Base-by-base conservation (phyloP, 768 basidiomycete genomes). In the Cubamyces lactineus region DNA sequence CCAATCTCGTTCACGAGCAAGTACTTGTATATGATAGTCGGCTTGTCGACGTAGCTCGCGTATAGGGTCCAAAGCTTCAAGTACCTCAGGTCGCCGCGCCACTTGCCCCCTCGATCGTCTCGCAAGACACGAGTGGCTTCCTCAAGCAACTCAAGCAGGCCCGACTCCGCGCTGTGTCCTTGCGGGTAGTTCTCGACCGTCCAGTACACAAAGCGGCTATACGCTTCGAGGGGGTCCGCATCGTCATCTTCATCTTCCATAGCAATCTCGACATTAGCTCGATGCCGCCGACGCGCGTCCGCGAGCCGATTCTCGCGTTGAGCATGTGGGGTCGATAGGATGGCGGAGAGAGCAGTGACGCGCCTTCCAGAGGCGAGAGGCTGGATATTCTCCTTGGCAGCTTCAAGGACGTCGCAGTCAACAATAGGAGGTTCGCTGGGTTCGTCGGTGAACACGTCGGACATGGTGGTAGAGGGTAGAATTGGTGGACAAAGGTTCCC, bases 31-130 rank as follows among this genome's bases (percentile, higher is more conserved):
- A 98, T 89, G 73, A 95, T 83, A 16, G 86, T 85, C 43, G 94
- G 89, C 70, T 86, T 86, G 77, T 98, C 96, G 53, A 98, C 93
- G 71, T 92, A 90, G 72, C 87, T 88, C 16, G 96, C 91, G 73
- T 98, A 99, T 49, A 94, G 84, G 53, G 94, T 80, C 97, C 97
- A 99, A 16, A 98, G 78, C 71, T 94, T 94, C 57, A 98, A 82
- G 74, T 98, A 97, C 60, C 91, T 86, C 61, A 92, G 71, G 70
- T 98, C 94, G 57, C 79, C 82, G 68, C 82, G 83, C 85, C 93
- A 98, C 63, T 79, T 79, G 0, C 89, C 87, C 26, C 81, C 87
- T 54, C 88, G 80, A 67, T 92, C 79, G 67, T 89, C 87, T 67
- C 94, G 88, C 70, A 98, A 82, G 8, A 87, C 83, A 34, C 95